Base-by-base conservation (phyloP, 1,139 yeast genomes). In the Hemisphaericaspora subhashii region DNA sequence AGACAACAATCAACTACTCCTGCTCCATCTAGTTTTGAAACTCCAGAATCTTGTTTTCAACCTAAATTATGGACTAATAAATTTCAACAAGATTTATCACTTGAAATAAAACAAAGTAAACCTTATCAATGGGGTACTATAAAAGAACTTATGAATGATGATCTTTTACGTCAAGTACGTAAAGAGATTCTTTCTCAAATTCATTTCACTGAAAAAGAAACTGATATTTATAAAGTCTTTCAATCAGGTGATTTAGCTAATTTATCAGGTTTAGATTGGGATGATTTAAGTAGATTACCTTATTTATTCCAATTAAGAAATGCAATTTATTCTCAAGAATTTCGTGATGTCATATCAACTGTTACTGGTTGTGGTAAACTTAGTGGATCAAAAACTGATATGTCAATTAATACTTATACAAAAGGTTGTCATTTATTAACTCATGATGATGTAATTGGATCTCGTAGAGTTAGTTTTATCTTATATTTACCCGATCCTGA, bases 231-330 rank as follows among this genome's bases (percentile, higher is more conserved):
- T 64, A 90, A 88, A 59, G 96, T 94, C 23, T 83, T 74, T 58
- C 99, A 94, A 62, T 84, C 94, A 35, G 99, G 98, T 20, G 98
- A 94, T 60, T 72, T 94, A 52, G 96, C 97, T 30, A 94, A 94
- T 57, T 66, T 94, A 36, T 85, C 95, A 0, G 96, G 97, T 0
- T 70, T 94, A 44, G 79, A 87, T 48, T 75, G 82, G 72, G 79
- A 80, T 39, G 96, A 92, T 58, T 67, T 86, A 34, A 72, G 82
- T 6, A 68, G 86, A 52, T 68, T 94, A 38, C 87, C 95, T 4
- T 80, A 85, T 5, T 62, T 94, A 38, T 85, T 71, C 57, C 83
- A 84, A 54, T 66, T 94, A 31, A 72, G 98, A 49, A 83, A 89
- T 20, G 97, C 94, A 1, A 77, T 94, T 20, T 94, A 94, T 58